Conservation (phyloP, 78 protist genomes). For the Dictyostelium citrinum region DNA sequence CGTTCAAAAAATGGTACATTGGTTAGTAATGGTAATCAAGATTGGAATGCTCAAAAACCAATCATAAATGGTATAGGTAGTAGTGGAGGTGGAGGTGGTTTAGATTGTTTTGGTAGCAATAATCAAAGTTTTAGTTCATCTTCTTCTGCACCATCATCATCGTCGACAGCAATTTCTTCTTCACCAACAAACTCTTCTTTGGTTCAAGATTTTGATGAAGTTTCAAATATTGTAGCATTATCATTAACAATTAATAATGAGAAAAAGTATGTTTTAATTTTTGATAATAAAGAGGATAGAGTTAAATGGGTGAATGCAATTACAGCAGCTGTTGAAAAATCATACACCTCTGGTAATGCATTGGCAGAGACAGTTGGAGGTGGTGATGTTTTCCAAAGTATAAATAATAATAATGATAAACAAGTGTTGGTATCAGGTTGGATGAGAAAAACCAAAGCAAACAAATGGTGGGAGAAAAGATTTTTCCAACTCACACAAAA, state of each 20-base stretch:
- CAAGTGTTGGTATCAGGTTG: constrained; percentile 58
- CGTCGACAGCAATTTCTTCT: neutral
- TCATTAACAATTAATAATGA: constrained; percentile 45
- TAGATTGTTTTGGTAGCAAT: neutral
- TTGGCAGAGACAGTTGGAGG: neutral
- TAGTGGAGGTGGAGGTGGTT: neutral
- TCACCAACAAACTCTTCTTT: neutral
- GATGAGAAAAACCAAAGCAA: constrained; percentile 68
- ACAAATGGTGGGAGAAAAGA: constrained; percentile 72
- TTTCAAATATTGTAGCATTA: constrained; percentile 7
- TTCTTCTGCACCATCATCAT: neutral
- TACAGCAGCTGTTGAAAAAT: constrained; percentile 21
- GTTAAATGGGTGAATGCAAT: constrained; percentile 38
- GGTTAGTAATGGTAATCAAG: neutral
- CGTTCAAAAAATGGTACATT: constrained; percentile 1
- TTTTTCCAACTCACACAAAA: constrained; percentile 39
- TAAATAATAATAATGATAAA: constrained; percentile 8
- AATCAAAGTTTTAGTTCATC: neutral
- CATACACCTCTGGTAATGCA: neutral
- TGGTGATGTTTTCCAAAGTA: neutral
- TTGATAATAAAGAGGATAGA: constrained; percentile 46
- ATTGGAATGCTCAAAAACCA: neutral
- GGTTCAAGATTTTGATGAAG: neutral
- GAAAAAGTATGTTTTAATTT: constrained; percentile 32
- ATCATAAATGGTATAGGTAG: neutral